Percentiles rank a stretch among this genome's conserved stretches.
phyloP scores from a whole-genome alignment of 73 alveolate species.

The Paramecium octaurelia region DNA sequence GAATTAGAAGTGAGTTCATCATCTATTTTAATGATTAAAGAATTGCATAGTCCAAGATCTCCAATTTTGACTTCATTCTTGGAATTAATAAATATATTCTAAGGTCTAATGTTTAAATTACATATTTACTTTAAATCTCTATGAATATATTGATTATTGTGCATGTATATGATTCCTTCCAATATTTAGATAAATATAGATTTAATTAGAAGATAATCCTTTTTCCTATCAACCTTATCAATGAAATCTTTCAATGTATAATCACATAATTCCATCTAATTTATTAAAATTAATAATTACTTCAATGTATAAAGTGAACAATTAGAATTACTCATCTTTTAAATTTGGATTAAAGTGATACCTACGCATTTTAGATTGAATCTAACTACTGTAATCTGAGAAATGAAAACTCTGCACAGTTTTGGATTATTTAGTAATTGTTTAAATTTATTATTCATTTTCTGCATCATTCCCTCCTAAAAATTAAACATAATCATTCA shows the following conservation, averaged over 20 bases:
- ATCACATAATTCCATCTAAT: slow-evolving; percentile 44
- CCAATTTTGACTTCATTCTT: slow-evolving; percentile 40
- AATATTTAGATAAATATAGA: neutral
- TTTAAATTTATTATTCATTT: neutral
- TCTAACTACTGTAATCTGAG: neutral
- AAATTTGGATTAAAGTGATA: neutral
- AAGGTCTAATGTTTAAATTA: neutral
- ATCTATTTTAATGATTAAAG: neutral
- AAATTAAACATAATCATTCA: slow-evolving; percentile 27
- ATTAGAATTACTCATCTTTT: neutral
- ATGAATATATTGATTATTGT: neutral
- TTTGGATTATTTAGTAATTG: neutral
- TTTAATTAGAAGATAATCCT: neutral
- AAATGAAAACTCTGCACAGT: neutral
- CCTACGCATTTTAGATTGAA: neutral
- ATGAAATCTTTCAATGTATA: slow-evolving; percentile 10
- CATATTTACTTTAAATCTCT: slow-evolving; percentile 16
- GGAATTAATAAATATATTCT: slow-evolving; percentile 25
- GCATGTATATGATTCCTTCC: slow-evolving; percentile 11
- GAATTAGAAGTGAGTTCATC: neutral
- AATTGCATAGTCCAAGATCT: slow-evolving; percentile 10
- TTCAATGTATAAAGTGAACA: neutral
- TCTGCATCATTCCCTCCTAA: neutral
- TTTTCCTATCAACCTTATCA: neutral
- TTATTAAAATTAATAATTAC: neutral